Evolutionary conservation across 345 rosid species (phyloP).

Genomic region (Dimocarpus longan): DNA sequence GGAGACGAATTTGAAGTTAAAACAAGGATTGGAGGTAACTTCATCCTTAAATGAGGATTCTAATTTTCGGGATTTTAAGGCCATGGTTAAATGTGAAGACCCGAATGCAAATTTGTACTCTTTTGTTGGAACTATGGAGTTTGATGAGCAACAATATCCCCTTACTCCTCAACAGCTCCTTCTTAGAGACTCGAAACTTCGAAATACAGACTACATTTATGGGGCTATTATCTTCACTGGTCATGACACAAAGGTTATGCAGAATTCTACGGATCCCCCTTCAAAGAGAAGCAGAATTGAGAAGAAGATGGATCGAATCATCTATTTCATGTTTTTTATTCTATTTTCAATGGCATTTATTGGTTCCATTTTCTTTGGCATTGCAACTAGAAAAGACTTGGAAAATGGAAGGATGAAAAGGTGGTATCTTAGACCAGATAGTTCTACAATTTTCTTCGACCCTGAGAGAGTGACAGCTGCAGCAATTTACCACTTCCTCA

Average conservation of each 20-base stretch:
- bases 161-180: constrained; percentile 85
- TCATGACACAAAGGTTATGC: constrained; percentile 90
- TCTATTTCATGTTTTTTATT: constrained; percentile 64
- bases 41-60: constrained; percentile 61
- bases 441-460: constrained; percentile 55
- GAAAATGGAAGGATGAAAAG: constrained; percentile 66
- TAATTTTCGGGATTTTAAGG: constrained; percentile 61
- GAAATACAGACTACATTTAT: constrained; percentile 77
- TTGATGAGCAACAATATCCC: constrained; percentile 55
- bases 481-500: constrained; percentile 63
- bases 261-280: constrained; percentile 80
- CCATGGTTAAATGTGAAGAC: constrained; percentile 77
- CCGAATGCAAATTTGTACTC: constrained; percentile 90
- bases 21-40: constrained; percentile 79
- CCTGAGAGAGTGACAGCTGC: constrained; percentile 51
- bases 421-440: constrained; percentile 86
- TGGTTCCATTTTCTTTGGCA: constrained; percentile 79
- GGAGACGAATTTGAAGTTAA: constrained; percentile 85
- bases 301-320: constrained; percentile 75
- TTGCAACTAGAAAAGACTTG: constrained; percentile 59
- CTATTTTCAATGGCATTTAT: constrained; percentile 54
- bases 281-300: constrained; percentile 91
- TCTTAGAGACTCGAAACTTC: constrained; percentile 80
- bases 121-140: constrained; percentile 75
- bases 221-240: constrained; percentile 90